Evolutionary conservation across 108 stramenopile genomes (phyloP).

Genomic region (Fragilaria radians): DNA sequence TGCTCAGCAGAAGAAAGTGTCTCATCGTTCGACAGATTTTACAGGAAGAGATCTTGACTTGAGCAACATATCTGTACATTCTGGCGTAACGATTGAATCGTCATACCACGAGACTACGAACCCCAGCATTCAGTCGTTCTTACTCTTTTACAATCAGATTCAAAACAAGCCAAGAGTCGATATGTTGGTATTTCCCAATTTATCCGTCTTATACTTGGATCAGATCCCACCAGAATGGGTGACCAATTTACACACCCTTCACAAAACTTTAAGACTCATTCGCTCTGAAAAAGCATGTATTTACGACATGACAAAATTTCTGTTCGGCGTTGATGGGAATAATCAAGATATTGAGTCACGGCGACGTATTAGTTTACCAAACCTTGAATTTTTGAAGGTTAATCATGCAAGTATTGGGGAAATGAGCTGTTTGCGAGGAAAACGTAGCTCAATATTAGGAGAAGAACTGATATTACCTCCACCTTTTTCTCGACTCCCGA

Average conservation of each 20-base stretch:
- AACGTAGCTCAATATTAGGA: conserved; percentile 5
- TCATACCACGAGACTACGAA: conserved; percentile 6
- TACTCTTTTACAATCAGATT: conserved; percentile 27
- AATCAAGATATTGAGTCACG: too few species aligned
- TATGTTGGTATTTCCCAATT: conserved; percentile 56
- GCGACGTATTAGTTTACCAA: too few species aligned
- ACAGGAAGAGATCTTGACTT: too few species aligned
- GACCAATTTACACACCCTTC: conserved; percentile 32
- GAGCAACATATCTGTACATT: conserved; percentile 7
- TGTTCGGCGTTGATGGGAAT: conserved; percentile 23
- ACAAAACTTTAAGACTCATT: conserved; percentile 44
- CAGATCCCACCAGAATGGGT: conserved; percentile 65
- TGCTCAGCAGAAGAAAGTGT: too few species aligned
- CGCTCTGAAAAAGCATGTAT: conserved; percentile 49
- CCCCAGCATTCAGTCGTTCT: conserved; percentile 14
- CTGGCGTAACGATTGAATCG: too few species aligned
- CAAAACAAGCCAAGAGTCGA: conserved; percentile 45
- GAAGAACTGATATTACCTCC: conserved; percentile 6
- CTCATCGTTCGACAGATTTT: too few species aligned
- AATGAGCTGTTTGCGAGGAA: conserved; percentile 29
- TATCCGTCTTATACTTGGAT: conserved; percentile 55
- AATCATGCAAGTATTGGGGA: conserved; percentile 57
- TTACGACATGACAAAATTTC: conserved; percentile 36
- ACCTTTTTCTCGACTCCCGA: conserved; percentile 31
- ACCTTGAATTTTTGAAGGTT: conserved; percentile 51